Evolutionary conservation across 768 basidiomycete genomes (phyloP).

Genomic region (Sutorius australiensis): DNA sequence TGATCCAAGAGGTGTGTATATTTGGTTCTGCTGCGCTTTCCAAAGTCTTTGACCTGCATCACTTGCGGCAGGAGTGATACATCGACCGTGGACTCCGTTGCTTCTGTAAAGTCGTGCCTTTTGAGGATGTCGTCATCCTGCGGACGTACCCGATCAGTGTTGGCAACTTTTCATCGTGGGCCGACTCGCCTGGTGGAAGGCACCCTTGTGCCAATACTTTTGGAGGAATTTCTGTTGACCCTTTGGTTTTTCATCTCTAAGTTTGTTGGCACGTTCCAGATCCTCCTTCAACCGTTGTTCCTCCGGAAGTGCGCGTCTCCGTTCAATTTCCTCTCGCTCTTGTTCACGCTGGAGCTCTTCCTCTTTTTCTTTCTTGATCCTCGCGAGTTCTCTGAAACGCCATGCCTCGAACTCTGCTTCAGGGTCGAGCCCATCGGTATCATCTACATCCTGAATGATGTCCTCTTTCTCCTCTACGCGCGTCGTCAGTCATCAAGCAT

Average conservation of each 20-base stretch:
- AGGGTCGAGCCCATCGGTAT: slow-evolving; percentile 91
- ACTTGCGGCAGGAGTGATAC: slow-evolving; percentile 86
- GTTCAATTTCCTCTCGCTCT: slow-evolving; percentile 88
- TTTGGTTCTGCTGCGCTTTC: slow-evolving; percentile 88
- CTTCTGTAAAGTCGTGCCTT: slow-evolving; percentile 82
- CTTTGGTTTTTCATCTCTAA: slow-evolving; percentile 84
- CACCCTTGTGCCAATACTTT: slow-evolving; percentile 99
- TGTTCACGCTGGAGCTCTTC: slow-evolving; percentile 75
- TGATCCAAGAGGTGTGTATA: slow-evolving; percentile 96
- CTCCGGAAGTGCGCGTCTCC: slow-evolving; percentile 88
- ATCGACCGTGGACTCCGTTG: slow-evolving; percentile 85
- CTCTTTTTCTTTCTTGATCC: slow-evolving; percentile 93
- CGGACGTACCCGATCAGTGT: slow-evolving; percentile 18
- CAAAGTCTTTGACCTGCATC: slow-evolving; percentile 96
- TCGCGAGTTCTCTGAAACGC: slow-evolving; percentile 88
- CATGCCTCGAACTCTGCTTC: slow-evolving; percentile 91
- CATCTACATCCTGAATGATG: slow-evolving; percentile 83
- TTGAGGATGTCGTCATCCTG: slow-evolving; percentile 87
- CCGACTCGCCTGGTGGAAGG: slow-evolving; percentile 84
- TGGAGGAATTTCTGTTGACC: slow-evolving; percentile 91
- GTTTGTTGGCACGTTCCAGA: slow-evolving; percentile 76
- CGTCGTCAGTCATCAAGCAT: neutral
- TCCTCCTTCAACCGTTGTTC: slow-evolving; percentile 92
- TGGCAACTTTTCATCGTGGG: slow-evolving; percentile 1
- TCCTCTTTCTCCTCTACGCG: slow-evolving; percentile 83